Base-by-base conservation (phyloP, 106 monocot genomes). In the Amphibolis antarctica region DNA sequence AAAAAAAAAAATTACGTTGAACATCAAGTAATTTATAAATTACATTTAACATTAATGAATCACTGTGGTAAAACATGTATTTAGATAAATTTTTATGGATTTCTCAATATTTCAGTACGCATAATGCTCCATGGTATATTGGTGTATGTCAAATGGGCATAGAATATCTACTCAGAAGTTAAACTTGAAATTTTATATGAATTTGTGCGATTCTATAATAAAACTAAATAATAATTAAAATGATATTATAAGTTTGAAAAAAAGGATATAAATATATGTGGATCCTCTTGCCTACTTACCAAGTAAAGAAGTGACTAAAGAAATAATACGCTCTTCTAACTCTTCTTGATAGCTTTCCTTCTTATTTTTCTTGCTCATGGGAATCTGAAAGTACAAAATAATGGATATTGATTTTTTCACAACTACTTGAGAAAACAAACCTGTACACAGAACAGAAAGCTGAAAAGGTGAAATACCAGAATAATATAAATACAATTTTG, bases 271-370 rank as follows among this genome's bases (percentile, higher is more conserved):
- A 18, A 21, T 0, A 42, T 42, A 21, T 0, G 29, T 42, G 43
- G 43, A 27, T 28, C 45, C 42, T 85, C 79, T 85, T 85, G 82
- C 80, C 72, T 82, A 69, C 93, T 96, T 96, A 90, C 96, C 90
- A 82, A 96, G 87, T 80, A 96, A 85, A 66, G 96, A 90, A 31
- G 96, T 84, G 67, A 96, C 76, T 14, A 96, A 76, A 53, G 96
- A 96, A 67, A 96, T 96, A 22, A 90, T 53, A 15, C 86, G 96
- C 74, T 96, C 96, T 75, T 96, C 96, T 63, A 96, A 65, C 74
- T 90, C 96, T 64, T 96, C 90, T 31, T 96, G 90, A 62, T 84
- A 96, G 66, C 86, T 87, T 69, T 96, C 90, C 66, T 80, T 88
- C 76, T 96, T 96, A 66, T 85, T 96, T 77, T 90, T 90, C 78